A percentile compares a stretch with the other conserved stretches of the same genome.
These are phyloP conservation scores for Diaporthe ampelina DNA, from an alignment of 2,329 filamentous ascomycete species.

Conservation along the genomic window DNA sequence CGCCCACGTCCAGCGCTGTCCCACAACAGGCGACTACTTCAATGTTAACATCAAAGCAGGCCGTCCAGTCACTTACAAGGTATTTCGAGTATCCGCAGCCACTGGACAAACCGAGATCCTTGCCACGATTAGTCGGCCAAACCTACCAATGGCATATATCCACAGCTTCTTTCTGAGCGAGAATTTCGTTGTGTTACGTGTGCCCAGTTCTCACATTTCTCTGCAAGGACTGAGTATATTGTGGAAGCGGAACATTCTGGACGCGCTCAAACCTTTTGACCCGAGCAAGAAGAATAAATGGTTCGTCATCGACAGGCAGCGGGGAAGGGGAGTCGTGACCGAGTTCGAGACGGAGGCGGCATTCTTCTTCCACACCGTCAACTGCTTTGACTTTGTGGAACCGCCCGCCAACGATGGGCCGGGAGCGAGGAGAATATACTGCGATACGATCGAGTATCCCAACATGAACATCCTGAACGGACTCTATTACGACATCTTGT, in stretches of 20 bases:
- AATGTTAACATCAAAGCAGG: constrained; percentile 85
- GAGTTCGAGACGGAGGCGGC: constrained; percentile 76
- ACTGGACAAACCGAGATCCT: constrained; percentile 79
- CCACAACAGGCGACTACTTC: constrained; percentile 79
- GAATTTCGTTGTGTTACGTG: constrained; percentile 79
- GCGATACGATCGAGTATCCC: constrained; percentile 76
- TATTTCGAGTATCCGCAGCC: constrained; percentile 75
- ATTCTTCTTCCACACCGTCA: constrained; percentile 86
- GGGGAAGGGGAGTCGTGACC: constrained; percentile 74
- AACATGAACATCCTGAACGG: constrained; percentile 74
- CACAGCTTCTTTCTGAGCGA: constrained; percentile 84
- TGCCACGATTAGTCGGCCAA: constrained; percentile 70
- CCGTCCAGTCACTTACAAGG: constrained; percentile 70
- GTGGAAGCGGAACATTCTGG: constrained; percentile 76
- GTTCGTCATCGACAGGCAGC: constrained; percentile 79
- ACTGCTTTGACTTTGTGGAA: constrained; percentile 74
- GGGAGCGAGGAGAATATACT: constrained; percentile 66
- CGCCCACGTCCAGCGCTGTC: constrained; percentile 80
- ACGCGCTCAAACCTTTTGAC: constrained; percentile 77
- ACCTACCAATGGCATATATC: constrained; percentile 76
- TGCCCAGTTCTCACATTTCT: constrained; percentile 76
- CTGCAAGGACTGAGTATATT: constrained; percentile 71
- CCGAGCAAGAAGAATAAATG: constrained; percentile 70
- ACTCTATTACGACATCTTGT: constrained; percentile 79
- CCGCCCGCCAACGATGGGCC: constrained; percentile 49